phyloP scores from a whole-genome alignment of 2,329 filamentous ascomycete species.

The Epichloe coenophiala region DNA sequence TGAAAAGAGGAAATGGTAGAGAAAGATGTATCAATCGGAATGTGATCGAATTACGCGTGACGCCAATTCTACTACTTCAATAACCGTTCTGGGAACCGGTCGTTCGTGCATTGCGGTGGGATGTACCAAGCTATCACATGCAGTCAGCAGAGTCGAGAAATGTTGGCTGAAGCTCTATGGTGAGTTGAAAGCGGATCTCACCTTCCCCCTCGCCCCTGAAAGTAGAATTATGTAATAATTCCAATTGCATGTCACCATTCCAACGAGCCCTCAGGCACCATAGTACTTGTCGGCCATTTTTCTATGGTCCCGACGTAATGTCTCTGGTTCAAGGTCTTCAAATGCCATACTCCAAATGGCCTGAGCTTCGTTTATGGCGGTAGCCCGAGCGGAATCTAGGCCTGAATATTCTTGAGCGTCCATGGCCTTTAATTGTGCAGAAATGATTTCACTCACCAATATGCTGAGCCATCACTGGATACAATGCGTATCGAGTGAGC shows the following conservation, averaged over 20 bases:
- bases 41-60: background rate
- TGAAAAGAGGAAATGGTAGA: background rate
- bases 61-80: constrained; percentile 2
- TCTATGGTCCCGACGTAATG: background rate
- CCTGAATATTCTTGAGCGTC: background rate
- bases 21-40: background rate
- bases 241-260: too few relatives aligned
- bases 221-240: too few relatives aligned
- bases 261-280: background rate
- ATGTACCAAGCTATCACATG: background rate
- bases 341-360: constrained; percentile 1
- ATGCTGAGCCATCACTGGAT: background rate
- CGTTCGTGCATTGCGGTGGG: background rate
- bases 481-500: background rate
- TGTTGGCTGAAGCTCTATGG: too few relatives aligned
- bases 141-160: too few relatives aligned
- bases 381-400: background rate
- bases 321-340: background rate
- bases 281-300: background rate
- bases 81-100: background rate
- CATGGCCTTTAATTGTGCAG: background rate
- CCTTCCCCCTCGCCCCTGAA: too few relatives aligned
- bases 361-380: background rate
- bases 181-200: too few relatives aligned
- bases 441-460: background rate